These are phyloP conservation scores for Leccinum ochraceum DNA, from an alignment of 768 basidiomycete species.

Conservation along the genomic window DNA sequence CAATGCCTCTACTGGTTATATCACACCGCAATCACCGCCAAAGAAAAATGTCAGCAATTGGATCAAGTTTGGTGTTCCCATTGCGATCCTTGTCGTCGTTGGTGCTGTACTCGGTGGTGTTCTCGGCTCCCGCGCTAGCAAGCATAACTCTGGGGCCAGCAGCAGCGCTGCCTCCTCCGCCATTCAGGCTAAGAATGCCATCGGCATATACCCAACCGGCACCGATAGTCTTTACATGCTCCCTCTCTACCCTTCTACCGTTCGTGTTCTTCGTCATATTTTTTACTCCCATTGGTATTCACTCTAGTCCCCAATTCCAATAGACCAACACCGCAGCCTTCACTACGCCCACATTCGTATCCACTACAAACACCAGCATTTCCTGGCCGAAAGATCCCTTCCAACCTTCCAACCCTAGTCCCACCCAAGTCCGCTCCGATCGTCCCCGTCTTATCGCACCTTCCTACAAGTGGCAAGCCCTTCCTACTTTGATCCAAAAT, in stretches of 20 bases:
- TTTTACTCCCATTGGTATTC: neutral
- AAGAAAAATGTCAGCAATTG: slow-evolving; percentile 66
- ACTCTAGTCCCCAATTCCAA: neutral
- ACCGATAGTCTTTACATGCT: slow-evolving; percentile 80
- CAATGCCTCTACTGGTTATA: slow-evolving; percentile 67
- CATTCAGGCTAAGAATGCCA: slow-evolving; percentile 55
- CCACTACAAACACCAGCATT: slow-evolving; percentile 49
- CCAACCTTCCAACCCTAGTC: slow-evolving; percentile 59
- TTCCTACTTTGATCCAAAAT: slow-evolving; percentile 71
- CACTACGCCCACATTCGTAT: slow-evolving; percentile 67
- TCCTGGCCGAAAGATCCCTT: slow-evolving; percentile 85
- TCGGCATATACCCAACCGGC: slow-evolving; percentile 71
- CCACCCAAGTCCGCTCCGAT: slow-evolving; percentile 66
- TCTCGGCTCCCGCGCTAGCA: slow-evolving; percentile 61
- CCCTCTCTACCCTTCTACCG: slow-evolving; percentile 87
- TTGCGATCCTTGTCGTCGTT: slow-evolving; percentile 60
- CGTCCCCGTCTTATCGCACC: slow-evolving; percentile 94
- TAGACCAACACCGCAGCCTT: slow-evolving; percentile 79
- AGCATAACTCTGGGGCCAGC: slow-evolving; percentile 41
- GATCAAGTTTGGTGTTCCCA: slow-evolving; percentile 75
- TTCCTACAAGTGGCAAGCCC: slow-evolving; percentile 84
- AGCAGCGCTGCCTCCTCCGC: slow-evolving; percentile 47
- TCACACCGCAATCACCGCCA: slow-evolving; percentile 46
- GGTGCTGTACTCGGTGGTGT: slow-evolving; percentile 80
- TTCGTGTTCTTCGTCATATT: slow-evolving; percentile 44